These are phyloP conservation scores for Lenzites betulinus DNA, from an alignment of 768 basidiomycete species.

Conservation along the genomic window DNA sequence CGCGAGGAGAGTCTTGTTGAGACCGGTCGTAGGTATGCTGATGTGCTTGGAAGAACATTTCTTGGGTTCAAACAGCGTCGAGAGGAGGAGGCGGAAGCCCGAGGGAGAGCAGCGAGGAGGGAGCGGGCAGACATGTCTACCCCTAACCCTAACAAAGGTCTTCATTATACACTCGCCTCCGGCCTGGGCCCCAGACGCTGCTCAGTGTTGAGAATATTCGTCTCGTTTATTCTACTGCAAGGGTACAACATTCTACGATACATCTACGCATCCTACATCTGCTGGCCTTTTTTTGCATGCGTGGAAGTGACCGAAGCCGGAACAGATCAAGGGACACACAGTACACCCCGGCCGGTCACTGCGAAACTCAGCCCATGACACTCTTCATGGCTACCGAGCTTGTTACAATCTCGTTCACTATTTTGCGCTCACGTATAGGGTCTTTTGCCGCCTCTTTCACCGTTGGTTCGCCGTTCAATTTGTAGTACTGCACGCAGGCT, in stretches of 20 bases:
- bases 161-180: background rate
- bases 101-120: constrained; percentile 8
- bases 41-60: background rate
- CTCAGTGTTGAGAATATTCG: background rate
- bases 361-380: constrained; percentile 41
- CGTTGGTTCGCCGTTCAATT: constrained; percentile 57
- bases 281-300: no score
- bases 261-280: background rate
- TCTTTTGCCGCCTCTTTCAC: constrained; percentile 39
- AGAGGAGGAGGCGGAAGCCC: constrained; percentile 6
- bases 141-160: constrained; percentile 16
- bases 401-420: constrained; percentile 68
- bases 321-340: no score
- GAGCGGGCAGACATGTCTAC: constrained; percentile 17
- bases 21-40: no score
- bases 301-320: no score
- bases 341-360: background rate
- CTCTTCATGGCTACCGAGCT: constrained; percentile 83
- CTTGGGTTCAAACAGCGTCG: background rate
- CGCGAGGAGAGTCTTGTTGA: background rate
- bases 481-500: constrained; percentile 57
- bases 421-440: constrained; percentile 36
- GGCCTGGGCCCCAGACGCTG: no score
- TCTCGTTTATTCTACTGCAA: background rate
- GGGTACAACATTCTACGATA: background rate